Evolutionary conservation across 352 stramenopile species (phyloP).

Genomic region (Globisporangium splendens): DNA sequence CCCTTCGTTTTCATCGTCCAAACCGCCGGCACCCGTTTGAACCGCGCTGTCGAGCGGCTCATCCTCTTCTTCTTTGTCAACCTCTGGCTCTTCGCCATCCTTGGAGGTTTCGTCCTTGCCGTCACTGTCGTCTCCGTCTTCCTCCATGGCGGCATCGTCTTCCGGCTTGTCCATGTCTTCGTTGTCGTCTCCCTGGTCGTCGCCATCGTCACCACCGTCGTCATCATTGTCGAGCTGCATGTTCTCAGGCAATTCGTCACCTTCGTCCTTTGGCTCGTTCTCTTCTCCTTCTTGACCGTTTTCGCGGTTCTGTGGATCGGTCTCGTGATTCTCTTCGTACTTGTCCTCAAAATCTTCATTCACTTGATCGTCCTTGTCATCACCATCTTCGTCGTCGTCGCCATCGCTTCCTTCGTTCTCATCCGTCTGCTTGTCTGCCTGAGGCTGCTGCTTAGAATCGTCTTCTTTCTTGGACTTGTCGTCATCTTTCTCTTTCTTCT

Average conservation of each 20-base stretch:
- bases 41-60: slow-evolving; percentile 65
- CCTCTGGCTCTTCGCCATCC: slow-evolving; percentile 50
- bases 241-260: slow-evolving; percentile 75
- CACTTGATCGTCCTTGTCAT: slow-evolving; percentile 81
- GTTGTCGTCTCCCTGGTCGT: slow-evolving; percentile 34
- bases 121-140: slow-evolving; percentile 30
- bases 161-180: slow-evolving; percentile 57
- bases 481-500: slow-evolving; percentile 59
- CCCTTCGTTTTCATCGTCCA: slow-evolving; percentile 75
- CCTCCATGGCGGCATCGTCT: slow-evolving; percentile 22
- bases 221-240: slow-evolving; percentile 81
- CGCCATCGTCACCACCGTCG: slow-evolving; percentile 32
- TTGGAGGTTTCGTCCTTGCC: slow-evolving; percentile 35
- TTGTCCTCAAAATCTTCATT: slow-evolving; percentile 91
- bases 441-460: slow-evolving; percentile 24
- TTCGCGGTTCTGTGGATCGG: slow-evolving; percentile 56
- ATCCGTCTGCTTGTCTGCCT: slow-evolving; percentile 50
- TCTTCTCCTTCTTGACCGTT: slow-evolving; percentile 54
- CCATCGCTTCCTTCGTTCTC: slow-evolving; percentile 36
- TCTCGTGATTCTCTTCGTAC: slow-evolving; percentile 71
- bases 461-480: slow-evolving; percentile 59
- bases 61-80: slow-evolving; percentile 69
- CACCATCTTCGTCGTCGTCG: slow-evolving; percentile 39
- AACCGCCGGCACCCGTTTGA: slow-evolving; percentile 62
- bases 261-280: slow-evolving; percentile 45